Evolutionary conservation across 163 green algal genomes (phyloP).

Genomic region (Scenedesmus sp.): DNA sequence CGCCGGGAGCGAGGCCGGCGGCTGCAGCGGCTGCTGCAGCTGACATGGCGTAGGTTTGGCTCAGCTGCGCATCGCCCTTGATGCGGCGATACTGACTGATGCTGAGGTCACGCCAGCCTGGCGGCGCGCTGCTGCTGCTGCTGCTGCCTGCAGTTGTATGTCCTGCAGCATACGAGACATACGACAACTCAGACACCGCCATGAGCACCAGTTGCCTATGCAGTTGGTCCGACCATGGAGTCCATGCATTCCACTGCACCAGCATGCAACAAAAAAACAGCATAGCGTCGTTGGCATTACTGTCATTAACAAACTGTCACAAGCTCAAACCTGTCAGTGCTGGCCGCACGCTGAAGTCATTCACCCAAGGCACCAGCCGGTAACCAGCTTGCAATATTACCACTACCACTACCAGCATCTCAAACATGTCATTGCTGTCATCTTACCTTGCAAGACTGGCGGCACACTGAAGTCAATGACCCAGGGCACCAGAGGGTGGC

Average conservation of each 20-base stretch:
- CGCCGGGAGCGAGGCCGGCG: neutral
- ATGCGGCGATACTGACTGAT: conserved; percentile 30
- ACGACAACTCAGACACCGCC: neutral
- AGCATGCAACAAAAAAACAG: neutral
- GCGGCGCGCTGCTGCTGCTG: neutral
- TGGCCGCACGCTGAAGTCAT: too few species aligned
- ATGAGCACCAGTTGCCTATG: neutral
- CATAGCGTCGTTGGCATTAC: neutral
- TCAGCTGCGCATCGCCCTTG: conserved; percentile 59
- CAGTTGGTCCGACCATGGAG: neutral
- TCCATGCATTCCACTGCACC: too few species aligned
- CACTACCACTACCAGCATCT: neutral
- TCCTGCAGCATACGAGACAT: neutral
- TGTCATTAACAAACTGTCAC: neutral
- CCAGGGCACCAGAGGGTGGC: conserved; percentile 62
- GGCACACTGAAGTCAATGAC: conserved; percentile 46
- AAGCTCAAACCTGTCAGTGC: neutral
- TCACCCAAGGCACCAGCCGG: too few species aligned
- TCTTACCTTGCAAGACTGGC: neutral
- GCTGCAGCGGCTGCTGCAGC: conserved; percentile 38
- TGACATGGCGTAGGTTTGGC: conserved; percentile 58
- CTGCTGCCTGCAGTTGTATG: neutral
- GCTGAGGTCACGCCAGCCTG: conserved; percentile 44
- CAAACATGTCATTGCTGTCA: too few species aligned
- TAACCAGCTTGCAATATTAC: too few species aligned